Percentiles rank a stretch among this genome's conserved stretches.
Conservation (phyloP, 495 filamentous ascomycete genomes). For the Penicillium odoratum region DNA sequence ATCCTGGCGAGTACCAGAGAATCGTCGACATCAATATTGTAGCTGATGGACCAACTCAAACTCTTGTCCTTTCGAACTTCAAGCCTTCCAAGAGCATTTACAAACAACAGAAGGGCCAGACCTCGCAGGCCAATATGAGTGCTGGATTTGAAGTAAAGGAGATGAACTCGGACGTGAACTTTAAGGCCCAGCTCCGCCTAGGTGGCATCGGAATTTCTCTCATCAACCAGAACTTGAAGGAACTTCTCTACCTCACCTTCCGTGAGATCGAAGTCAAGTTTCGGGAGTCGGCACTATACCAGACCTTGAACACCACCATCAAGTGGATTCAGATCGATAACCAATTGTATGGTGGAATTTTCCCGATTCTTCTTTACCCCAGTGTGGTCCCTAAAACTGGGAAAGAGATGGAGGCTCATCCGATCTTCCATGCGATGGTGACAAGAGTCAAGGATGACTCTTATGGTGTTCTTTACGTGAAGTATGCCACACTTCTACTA, state of each 20-base stretch:
- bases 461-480: constrained; percentile 97
- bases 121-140: constrained; percentile 58
- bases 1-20: constrained; percentile 60
- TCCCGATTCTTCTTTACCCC: constrained; percentile 95
- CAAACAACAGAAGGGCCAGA: constrained; percentile 66
- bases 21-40: constrained; percentile 95
- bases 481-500: constrained; percentile 89
- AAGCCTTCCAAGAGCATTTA: constrained; percentile 92
- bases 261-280: constrained; percentile 90
- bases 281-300: constrained; percentile 86
- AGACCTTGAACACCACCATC: constrained; percentile 82
- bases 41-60: constrained; percentile 93
- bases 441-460: constrained; percentile 97
- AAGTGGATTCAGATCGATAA: constrained; percentile 99
- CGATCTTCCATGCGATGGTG: constrained; percentile 86
- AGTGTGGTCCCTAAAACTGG: constrained; percentile 98
- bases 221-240: constrained; percentile 87
- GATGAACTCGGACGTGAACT: constrained; percentile 78
- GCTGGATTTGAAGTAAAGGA: constrained; percentile 91
- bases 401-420: constrained; percentile 95
- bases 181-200: constrained; percentile 82
- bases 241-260: constrained; percentile 91
- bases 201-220: constrained; percentile 92
- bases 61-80: constrained; percentile 91
- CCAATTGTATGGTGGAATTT: constrained; percentile 96